Conservation (phyloP, 441 rosid species). For the Arabidopsis lyrata region DNA sequence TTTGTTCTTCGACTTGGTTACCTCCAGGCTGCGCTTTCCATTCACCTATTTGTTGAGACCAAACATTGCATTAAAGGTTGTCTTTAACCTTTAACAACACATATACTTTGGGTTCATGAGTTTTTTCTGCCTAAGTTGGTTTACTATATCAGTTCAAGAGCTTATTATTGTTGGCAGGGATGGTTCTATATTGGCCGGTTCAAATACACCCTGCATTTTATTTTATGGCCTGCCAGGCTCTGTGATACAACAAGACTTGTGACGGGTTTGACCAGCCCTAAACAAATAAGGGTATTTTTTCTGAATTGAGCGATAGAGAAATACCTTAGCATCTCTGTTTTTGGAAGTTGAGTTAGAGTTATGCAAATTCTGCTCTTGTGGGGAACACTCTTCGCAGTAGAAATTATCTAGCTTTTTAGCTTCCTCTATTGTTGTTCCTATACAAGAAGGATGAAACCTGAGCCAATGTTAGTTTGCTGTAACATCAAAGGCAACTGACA, state of each 20-base stretch:
- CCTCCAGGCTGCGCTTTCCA: conserved; percentile 35
- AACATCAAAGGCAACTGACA: conserved; percentile 27
- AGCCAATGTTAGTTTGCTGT: conserved; percentile 57
- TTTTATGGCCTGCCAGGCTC: no score
- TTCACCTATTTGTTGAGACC: conserved; percentile 30
- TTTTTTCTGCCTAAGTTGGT: neutral
- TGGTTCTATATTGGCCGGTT: neutral
- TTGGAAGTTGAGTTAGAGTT: conserved; percentile 59
- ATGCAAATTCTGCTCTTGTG: conserved; percentile 67
- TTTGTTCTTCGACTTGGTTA: conserved; percentile 35
- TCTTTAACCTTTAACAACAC: neutral
- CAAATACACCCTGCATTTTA: no score
- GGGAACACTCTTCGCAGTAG: conserved; percentile 83
- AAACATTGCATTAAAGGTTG: conserved; percentile 1
- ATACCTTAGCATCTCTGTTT: conserved; percentile 72
- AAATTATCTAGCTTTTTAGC: conserved; percentile 81
- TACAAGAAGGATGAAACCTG: conserved; percentile 99
- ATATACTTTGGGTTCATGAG: neutral
- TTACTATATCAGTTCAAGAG: neutral
- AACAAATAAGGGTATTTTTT: neutral
- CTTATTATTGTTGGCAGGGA: conserved; percentile 6
- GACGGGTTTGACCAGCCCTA: neutral
- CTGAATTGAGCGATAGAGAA: neutral
- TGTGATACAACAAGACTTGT: neutral
- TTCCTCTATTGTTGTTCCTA: conserved; percentile 81